Percentiles rank a stretch among this genome's conserved stretches.
Evolutionary conservation across 225 moss, liverwort and hornwort species (phyloP).

Genomic region (Sphagnum contortum): DNA sequence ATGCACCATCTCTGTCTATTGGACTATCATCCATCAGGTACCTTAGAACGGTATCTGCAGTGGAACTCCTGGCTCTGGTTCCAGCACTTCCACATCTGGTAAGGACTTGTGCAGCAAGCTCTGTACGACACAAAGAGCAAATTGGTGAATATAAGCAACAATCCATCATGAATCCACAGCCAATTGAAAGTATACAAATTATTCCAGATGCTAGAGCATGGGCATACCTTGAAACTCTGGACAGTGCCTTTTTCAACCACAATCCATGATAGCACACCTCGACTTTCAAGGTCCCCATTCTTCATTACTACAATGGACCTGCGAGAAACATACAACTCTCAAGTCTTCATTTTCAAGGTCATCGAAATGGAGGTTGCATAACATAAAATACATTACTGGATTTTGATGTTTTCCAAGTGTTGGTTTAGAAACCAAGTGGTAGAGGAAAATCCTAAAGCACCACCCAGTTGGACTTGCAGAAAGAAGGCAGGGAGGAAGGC

Average conservation of each 20-base stretch:
- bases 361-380: too few species aligned
- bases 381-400: too few species aligned
- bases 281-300: constrained; percentile 68
- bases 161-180: not conserved
- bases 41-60: constrained; percentile 44
- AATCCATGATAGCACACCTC: constrained; percentile 56
- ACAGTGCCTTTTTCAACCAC: constrained; percentile 59
- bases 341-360: too few species aligned
- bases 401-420: too few species aligned
- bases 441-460: too few species aligned
- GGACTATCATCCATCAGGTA: too few species aligned
- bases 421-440: too few species aligned
- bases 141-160: not conserved
- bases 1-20: too few species aligned
- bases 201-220: too few species aligned
- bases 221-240: constrained; percentile 54
- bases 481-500: too few species aligned
- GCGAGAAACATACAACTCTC: not conserved
- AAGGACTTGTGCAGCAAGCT: constrained; percentile 46
- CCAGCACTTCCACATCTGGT: constrained; percentile 50
- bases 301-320: constrained; percentile 88
- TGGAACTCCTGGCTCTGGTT: constrained; percentile 61
- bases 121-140: constrained; percentile 17
- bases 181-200: not conserved
- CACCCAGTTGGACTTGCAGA: too few species aligned